These are phyloP conservation scores for Aspergillus biplanus DNA, from an alignment of 495 filamentous ascomycete species.

Conservation along the genomic window DNA sequence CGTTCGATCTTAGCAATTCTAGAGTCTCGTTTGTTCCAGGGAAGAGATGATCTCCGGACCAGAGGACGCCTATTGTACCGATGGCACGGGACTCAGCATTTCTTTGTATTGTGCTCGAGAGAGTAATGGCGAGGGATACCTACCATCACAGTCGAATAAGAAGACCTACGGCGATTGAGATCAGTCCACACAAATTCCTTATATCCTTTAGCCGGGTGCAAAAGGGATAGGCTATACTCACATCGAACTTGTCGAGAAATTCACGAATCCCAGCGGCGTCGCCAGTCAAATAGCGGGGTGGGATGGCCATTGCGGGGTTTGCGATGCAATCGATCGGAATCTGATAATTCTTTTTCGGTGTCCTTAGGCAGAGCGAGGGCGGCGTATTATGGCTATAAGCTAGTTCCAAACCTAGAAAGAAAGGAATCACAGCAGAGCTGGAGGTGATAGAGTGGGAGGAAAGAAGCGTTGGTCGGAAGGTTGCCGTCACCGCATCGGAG, in stretches of 20 bases:
- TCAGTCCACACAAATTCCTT: neutral
- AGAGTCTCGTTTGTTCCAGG: constrained; percentile 81
- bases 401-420: neutral
- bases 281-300: constrained; percentile 78
- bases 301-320: constrained; percentile 32
- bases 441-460: constrained; percentile 1
- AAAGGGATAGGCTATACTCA: constrained; percentile 50
- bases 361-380: no score
- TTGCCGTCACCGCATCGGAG: constrained; percentile 14
- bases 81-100: constrained; percentile 23
- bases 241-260: constrained; percentile 90
- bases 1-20: constrained; percentile 75
- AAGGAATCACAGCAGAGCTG: neutral
- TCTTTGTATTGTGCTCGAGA: constrained; percentile 12
- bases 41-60: constrained; percentile 91
- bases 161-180: constrained; percentile 68
- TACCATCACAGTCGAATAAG: constrained; percentile 97
- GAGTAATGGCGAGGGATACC: constrained; percentile 25
- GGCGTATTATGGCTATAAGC: neutral
- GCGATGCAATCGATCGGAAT: neutral
- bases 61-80: constrained; percentile 76
- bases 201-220: neutral
- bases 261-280: constrained; percentile 72
- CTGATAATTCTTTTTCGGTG: no score
- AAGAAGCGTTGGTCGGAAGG: neutral